Conservation (phyloP, 257 asterid genomes). For the Solanum sparsipilum region DNA sequence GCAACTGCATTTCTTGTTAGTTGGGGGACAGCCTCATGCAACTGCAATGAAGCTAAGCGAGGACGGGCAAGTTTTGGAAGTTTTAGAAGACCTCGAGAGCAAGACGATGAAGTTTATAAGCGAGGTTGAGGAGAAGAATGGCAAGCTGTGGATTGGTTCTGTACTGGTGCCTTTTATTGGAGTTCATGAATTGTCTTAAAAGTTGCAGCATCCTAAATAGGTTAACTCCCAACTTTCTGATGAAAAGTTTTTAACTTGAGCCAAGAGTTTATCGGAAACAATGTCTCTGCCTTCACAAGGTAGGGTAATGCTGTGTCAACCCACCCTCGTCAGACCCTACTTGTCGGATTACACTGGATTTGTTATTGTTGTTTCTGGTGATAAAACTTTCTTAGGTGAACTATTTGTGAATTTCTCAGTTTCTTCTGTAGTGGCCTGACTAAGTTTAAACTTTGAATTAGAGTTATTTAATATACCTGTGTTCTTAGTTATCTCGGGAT, state of each 20-base stretch:
- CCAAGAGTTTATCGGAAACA: background rate
- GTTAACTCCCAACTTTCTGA: background rate
- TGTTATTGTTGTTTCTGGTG: background rate
- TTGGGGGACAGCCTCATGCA: slow-evolving; percentile 57
- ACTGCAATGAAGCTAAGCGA: slow-evolving; percentile 43
- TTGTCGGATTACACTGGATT: background rate
- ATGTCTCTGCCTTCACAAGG: background rate
- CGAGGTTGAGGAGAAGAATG: slow-evolving; percentile 62
- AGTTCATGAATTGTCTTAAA: slow-evolving; percentile 15
- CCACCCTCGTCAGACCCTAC: background rate
- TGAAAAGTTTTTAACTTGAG: background rate
- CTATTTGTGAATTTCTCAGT: background rate
- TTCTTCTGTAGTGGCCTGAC: background rate
- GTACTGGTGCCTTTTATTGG: slow-evolving; percentile 57
- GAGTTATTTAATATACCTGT: background rate
- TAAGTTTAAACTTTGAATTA: background rate
- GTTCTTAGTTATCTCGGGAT: background rate
- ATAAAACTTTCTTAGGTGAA: background rate
- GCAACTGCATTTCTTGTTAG: slow-evolving; percentile 46
- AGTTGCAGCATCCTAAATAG: background rate
- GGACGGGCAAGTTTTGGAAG: slow-evolving; percentile 41
- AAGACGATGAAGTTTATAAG: slow-evolving; percentile 47
- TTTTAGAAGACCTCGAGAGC: slow-evolving; percentile 53
- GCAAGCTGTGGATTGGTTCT: slow-evolving; percentile 61
- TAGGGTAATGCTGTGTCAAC: background rate